These are phyloP conservation scores for Blechomonas ayalai DNA, from an alignment of 208 protist species.

Conservation along the genomic window DNA sequence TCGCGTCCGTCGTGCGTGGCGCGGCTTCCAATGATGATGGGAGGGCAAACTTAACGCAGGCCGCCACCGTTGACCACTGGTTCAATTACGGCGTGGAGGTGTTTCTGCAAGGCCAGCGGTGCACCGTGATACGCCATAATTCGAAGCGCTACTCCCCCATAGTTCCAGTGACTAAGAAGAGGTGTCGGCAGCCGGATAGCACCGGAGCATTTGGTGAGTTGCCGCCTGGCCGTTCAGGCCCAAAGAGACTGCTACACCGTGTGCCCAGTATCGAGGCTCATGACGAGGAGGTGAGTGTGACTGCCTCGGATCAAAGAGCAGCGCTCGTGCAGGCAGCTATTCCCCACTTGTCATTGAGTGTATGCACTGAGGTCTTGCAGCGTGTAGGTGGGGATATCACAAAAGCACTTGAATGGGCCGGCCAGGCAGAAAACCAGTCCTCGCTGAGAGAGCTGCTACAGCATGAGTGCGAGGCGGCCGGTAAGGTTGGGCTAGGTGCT, in stretches of 20 bases:
- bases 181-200: neutral
- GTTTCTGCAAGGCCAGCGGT: constrained; percentile 11
- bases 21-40: constrained; percentile 1
- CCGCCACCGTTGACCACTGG: constrained; percentile 41
- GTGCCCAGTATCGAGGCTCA: constrained; percentile 8
- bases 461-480: too few relatives aligned
- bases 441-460: constrained; percentile 5
- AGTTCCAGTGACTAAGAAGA: neutral
- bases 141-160: constrained; percentile 25
- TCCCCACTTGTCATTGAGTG: constrained; percentile 11
- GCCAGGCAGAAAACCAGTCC: constrained; percentile 8
- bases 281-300: constrained; percentile 14
- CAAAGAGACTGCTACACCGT: constrained; percentile 17
- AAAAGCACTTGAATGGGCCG: constrained; percentile 15
- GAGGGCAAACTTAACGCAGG: neutral
- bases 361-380: constrained; percentile 21
- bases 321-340: constrained; percentile 29
- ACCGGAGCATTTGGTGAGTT: neutral
- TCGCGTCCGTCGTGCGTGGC: neutral
- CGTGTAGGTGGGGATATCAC: constrained; percentile 6
- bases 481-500: constrained; percentile 2
- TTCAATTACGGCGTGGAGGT: constrained; percentile 67
- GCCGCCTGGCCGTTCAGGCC: constrained; percentile 1
- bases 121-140: constrained; percentile 20
- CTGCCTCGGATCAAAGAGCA: too few relatives aligned